Conservation (phyloP, 768 basidiomycete species). For the Daedaleopsis nitida region DNA sequence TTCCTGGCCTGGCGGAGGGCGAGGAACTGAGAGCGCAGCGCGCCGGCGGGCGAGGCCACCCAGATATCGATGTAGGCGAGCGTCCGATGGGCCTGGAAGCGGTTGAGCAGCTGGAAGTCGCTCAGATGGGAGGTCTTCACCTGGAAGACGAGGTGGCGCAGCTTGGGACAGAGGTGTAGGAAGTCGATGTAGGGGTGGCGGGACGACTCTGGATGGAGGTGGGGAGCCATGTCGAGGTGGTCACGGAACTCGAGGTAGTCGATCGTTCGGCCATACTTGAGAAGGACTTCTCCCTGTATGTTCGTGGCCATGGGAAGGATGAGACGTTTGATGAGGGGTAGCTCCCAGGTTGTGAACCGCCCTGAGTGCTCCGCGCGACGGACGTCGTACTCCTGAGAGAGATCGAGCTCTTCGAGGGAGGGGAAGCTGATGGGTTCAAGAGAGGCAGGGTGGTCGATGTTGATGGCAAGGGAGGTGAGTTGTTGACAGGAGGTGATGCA, state of each 20-base stretch:
- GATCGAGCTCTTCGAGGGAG: conserved; percentile 1
- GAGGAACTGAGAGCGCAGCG: neutral
- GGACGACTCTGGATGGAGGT: neutral
- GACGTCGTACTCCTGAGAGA: conserved; percentile 4
- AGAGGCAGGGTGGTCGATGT: conserved; percentile 1
- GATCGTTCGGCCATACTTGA: neutral
- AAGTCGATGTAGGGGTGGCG: neutral
- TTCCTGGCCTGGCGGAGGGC: neutral
- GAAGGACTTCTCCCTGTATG: neutral
- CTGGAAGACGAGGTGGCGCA: conserved; percentile 5
- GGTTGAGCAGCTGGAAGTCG: neutral
- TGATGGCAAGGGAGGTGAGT: conserved; percentile 1
- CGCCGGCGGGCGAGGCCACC: neutral
- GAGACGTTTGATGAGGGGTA: conserved; percentile 1
- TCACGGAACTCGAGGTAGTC: conserved; percentile 9
- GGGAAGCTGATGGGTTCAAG: neutral
- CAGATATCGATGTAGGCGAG: conserved; percentile 6
- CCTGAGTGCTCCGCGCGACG: neutral
- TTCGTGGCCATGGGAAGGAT: conserved; percentile 1
- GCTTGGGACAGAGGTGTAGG: conserved; percentile 1
- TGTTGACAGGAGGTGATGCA: neutral
- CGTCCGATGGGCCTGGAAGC: neutral
- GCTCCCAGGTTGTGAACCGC: neutral
- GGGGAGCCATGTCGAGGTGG: conserved; percentile 2
- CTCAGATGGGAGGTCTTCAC: neutral